phyloP scores from a whole-genome alignment of 1,284 basidiomycete genomes.

The Sanghuangporus sanghuang region DNA sequence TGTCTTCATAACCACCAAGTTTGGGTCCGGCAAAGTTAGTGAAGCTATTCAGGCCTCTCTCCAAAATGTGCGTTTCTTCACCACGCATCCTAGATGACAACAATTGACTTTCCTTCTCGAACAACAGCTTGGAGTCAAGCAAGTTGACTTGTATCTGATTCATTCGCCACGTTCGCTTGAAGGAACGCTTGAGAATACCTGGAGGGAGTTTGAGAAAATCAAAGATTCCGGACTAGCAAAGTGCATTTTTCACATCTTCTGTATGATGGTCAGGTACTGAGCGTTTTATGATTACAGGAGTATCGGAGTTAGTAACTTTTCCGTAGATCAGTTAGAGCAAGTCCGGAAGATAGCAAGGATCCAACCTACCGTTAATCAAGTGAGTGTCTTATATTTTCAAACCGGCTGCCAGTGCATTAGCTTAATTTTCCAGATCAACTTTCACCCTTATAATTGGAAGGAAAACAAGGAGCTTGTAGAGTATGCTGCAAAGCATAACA shows the following conservation, averaged over 20 bases:
- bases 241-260: constrained; percentile 28
- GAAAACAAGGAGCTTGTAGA: constrained; percentile 50
- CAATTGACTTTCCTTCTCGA: background rate
- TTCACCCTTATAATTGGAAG: constrained; percentile 71
- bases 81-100: background rate
- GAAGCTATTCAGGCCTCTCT: constrained; percentile 36
- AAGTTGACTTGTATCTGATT: constrained; percentile 71
- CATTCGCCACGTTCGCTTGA: constrained; percentile 45
- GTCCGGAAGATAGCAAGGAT: constrained; percentile 53
- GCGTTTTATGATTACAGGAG: constrained; percentile 40
- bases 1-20: constrained; percentile 58
- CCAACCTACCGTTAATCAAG: constrained; percentile 76
- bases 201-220: constrained; percentile 65
- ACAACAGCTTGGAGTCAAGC: constrained; percentile 54
- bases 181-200: constrained; percentile 47
- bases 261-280: background rate
- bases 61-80: constrained; percentile 28
- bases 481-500: constrained; percentile 53
- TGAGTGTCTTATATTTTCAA: constrained; percentile 22
- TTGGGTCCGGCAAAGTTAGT: constrained; percentile 35
- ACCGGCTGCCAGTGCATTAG: background rate
- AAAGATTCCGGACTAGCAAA: constrained; percentile 57
- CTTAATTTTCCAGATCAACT: constrained; percentile 39
- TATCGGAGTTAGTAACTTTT: constrained; percentile 81
- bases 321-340: constrained; percentile 49